Percentiles rank a stretch among this genome's conserved stretches.
Evolutionary conservation across 441 rosid species (phyloP).

Genomic region (Syzygium malaccense): DNA sequence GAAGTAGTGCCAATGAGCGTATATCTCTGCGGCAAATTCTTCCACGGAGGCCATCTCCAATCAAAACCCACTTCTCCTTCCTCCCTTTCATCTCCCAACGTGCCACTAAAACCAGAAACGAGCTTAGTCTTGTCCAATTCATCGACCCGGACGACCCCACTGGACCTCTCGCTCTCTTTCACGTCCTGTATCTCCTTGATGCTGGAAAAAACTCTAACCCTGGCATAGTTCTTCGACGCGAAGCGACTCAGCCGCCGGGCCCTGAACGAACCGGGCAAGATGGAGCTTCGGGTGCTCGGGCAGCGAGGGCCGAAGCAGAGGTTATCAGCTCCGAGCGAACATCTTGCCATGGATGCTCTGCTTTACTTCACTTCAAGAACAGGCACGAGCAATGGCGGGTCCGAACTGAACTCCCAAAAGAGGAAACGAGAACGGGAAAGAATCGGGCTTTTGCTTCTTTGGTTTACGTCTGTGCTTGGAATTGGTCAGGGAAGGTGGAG

Average conservation of each 20-base stretch:
- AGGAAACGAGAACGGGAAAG: background rate
- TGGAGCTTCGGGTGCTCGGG: constrained; percentile 16
- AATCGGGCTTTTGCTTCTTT: background rate
- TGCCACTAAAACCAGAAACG: background rate
- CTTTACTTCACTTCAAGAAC: background rate
- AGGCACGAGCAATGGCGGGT: background rate
- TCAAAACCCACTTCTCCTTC: constrained; percentile 28
- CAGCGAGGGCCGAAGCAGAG: constrained; percentile 28
- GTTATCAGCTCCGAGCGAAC: constrained; percentile 27
- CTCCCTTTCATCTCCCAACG: constrained; percentile 5
- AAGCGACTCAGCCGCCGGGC: background rate
- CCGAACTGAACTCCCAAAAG: background rate
- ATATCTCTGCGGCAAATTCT: constrained; percentile 64
- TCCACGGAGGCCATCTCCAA: constrained; percentile 83
- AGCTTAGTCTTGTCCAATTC: constrained; percentile 11
- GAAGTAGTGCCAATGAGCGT: constrained; percentile 83
- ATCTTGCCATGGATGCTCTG: constrained; percentile 36
- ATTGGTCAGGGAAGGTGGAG: background rate
- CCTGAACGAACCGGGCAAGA: constrained; percentile 8
- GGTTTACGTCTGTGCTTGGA: background rate
- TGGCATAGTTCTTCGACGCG: constrained; percentile 12
- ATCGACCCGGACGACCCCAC: constrained; percentile 23
- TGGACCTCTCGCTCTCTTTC: constrained; percentile 23
- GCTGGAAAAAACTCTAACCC: constrained; percentile 40
- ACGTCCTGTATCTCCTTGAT: constrained; percentile 51